phyloP scores from a whole-genome alignment of 306 rosid genomes.

The Acmispon strigosus region DNA sequence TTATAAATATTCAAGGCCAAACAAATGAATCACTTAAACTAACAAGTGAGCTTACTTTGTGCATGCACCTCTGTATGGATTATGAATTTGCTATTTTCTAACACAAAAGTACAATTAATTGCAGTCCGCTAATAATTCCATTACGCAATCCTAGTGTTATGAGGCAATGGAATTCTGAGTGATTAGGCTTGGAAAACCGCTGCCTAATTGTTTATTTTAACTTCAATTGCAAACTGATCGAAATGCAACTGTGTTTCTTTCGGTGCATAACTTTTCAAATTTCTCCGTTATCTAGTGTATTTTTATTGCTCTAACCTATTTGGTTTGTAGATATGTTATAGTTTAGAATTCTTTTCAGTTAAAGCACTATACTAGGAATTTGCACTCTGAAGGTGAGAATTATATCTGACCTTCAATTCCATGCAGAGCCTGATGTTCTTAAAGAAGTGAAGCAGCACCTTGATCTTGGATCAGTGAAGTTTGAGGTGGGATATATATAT shows the following conservation, averaged over 20 bases:
- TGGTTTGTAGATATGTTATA: background rate
- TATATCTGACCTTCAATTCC: conserved; percentile 18
- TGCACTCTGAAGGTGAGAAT: background rate
- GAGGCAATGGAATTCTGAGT: background rate
- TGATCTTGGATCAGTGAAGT: conserved; percentile 90
- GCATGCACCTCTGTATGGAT: too few relatives aligned
- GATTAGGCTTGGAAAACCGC: background rate
- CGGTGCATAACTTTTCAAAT: background rate
- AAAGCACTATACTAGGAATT: background rate
- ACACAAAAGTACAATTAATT: too few relatives aligned
- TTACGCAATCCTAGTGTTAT: background rate
- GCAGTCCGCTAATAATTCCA: too few relatives aligned
- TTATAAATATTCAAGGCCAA: too few relatives aligned
- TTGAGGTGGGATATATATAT: conserved; percentile 56
- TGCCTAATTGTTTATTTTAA: background rate
- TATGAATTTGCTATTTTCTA: too few relatives aligned
- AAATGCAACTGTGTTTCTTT: background rate
- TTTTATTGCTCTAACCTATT: background rate
- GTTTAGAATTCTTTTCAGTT: background rate
- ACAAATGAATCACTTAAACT: too few relatives aligned
- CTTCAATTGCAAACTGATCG: background rate
- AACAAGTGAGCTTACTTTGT: too few relatives aligned
- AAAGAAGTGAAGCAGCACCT: conserved; percentile 95
- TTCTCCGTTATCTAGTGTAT: background rate
- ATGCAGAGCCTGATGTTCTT: conserved; percentile 91